Evolutionary conservation across 202 grass and related monocot genomes (phyloP).

Genomic region (Saccharum hybrid): DNA sequence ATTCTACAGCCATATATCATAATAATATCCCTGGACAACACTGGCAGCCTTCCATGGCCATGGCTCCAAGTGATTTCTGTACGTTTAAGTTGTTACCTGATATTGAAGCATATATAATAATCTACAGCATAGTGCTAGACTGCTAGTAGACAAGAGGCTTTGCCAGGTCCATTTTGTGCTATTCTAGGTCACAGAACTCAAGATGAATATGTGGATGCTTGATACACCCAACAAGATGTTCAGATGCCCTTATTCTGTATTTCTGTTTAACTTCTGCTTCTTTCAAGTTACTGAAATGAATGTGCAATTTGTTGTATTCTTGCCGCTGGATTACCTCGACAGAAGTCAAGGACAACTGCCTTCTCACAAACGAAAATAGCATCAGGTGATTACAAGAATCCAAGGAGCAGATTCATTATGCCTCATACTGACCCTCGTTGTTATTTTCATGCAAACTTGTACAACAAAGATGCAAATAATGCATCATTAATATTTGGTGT

Average conservation of each 20-base stretch:
- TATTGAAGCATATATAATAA: too few species aligned
- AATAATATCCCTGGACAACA: neutral
- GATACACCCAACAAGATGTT: neutral
- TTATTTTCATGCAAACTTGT: conserved; percentile 35
- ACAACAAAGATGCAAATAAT: conserved; percentile 12
- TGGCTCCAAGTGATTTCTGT: too few species aligned
- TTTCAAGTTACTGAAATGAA: conserved; percentile 12
- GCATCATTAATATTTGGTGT: neutral
- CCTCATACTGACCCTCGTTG: conserved; percentile 28
- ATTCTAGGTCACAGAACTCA: neutral
- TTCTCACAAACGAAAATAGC: conserved; percentile 5
- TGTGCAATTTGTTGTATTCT: neutral
- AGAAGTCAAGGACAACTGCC: neutral
- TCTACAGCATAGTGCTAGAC: too few species aligned
- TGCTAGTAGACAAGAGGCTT: too few species aligned
- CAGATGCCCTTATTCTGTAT: neutral
- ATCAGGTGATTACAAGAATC: conserved; percentile 25
- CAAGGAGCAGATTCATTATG: neutral
- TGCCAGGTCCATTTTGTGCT: neutral
- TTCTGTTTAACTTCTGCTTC: conserved; percentile 3
- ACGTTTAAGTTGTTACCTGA: too few species aligned
- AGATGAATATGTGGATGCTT: neutral
- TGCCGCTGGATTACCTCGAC: neutral
- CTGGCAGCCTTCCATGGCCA: too few species aligned
- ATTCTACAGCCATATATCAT: neutral